Base-by-base conservation (phyloP, 257 asterid species). In the Petrea volubilis region DNA sequence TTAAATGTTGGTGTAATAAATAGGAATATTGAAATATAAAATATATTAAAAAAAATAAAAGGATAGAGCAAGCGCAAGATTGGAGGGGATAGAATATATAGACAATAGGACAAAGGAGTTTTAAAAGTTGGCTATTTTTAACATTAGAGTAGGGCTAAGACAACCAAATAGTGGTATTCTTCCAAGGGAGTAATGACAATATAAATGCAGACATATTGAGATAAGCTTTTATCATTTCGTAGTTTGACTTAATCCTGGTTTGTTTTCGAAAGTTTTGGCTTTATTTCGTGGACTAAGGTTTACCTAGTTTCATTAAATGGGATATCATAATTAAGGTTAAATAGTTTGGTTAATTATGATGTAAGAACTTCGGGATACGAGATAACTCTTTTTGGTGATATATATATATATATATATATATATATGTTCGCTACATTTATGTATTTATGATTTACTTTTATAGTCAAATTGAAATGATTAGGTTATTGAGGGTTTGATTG, bases 171-270 rank as follows among this genome's bases (percentile, higher is more conserved):
- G 29, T 64, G 24, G 41, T 20, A 12, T 41, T 62, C 60, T 69
- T 61, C 73, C 64, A 70, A 76, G 64, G 18, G 56, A 65, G 57
- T 43, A 43, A 33, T 70, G 73, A 38, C 73, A 55, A 63, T 76
- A 5, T 49, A 36, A 34, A 34, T 14, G 68, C n/a, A 70, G 52
- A 64, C 77, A 47, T 64, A 43, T 70, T 55, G 31, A 43, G 76
- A 70, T 76, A 44, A 76, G 62, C 11, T 62, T 29, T 38, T 34
- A 44, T 24, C 58, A 29, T 63, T 68, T 56, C 53, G 12, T 34
- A 21, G 56, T 24, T 43, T 63, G 69, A 63, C 29, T 23, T 49
- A 8, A 71, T 49, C 46, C 63, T 50, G 49, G 53, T 60, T 43
- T 43, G 31, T 5, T 52, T 29, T n/a, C 34, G 3, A 31, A 18